Conservation (phyloP, 202 grass and related monocot species). For the Setaria italica region DNA sequence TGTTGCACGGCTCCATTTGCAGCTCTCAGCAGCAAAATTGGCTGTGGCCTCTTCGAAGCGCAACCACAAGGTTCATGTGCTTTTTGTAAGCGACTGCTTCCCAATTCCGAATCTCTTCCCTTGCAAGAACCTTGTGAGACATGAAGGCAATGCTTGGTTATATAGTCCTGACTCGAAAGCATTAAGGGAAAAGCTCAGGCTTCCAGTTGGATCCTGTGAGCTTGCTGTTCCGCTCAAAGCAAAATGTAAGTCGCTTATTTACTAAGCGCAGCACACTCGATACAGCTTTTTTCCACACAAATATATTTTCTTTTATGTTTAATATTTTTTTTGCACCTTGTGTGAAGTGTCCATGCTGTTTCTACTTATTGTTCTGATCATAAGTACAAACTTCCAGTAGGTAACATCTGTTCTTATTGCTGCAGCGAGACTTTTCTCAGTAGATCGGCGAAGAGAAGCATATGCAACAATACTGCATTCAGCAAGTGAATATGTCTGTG, state of each 20-base stretch:
- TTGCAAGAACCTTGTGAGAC: conserved; percentile 85
- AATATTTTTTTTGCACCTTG: neutral
- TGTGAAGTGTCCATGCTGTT: neutral
- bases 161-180: conserved; percentile 59
- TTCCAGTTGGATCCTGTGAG: conserved; percentile 81
- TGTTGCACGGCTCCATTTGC: conserved; percentile 75
- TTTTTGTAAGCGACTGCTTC: conserved; percentile 64
- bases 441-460: conserved; percentile 66
- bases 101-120: conserved; percentile 88
- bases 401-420: conserved; percentile 20
- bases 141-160: conserved; percentile 79
- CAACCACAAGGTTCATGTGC: conserved; percentile 60
- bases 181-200: conserved; percentile 77
- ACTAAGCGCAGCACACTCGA: neutral
- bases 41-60: conserved; percentile 49
- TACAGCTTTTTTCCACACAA: neutral
- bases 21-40: conserved; percentile 71
- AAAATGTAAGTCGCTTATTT: conserved; percentile 61
- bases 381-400: neutral
- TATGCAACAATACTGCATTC: conserved; percentile 92
- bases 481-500: conserved; percentile 89
- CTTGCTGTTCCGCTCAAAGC: conserved; percentile 75
- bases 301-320: neutral
- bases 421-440: conserved; percentile 70
- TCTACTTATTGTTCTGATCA: conserved; percentile 14